A percentile compares a stretch with the other conserved stretches of the same genome.
These are phyloP conservation scores for Podospora australis DNA, from an alignment of 495 filamentous ascomycete species.

Conservation along the genomic window DNA sequence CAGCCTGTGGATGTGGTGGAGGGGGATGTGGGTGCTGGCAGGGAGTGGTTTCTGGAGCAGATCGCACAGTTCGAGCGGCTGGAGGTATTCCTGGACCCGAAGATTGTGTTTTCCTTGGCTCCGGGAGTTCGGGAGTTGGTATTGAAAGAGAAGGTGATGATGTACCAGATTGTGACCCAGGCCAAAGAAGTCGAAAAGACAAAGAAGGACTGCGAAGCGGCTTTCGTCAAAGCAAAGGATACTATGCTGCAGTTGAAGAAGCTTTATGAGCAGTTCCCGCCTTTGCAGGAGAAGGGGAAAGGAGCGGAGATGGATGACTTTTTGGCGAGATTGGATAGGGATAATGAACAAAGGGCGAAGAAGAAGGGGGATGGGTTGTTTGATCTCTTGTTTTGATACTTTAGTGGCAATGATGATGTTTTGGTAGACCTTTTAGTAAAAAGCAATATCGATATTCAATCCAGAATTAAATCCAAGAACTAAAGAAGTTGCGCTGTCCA, in stretches of 20 bases:
- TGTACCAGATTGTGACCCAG: slow-evolving; percentile 1
- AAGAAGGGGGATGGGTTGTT: too few relatives aligned
- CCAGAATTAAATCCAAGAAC: too few relatives aligned
- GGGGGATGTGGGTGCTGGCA: neutral
- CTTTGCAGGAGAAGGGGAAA: too few relatives aligned
- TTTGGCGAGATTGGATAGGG: too few relatives aligned
- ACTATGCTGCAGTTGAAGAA: neutral
- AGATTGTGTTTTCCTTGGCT: neutral
- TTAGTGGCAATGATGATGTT: too few relatives aligned
- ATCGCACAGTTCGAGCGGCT: neutral
- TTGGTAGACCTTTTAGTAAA: too few relatives aligned
- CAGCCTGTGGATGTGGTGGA: neutral
- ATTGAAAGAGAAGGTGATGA: neutral
- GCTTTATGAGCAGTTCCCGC: neutral
- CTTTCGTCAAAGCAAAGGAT: neutral
- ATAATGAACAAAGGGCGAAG: too few relatives aligned
- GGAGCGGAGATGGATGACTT: too few relatives aligned
- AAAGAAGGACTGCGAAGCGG: neutral
- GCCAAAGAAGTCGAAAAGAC: neutral
- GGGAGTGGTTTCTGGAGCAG: neutral
- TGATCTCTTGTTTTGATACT: too few relatives aligned
- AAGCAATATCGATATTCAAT: too few relatives aligned
- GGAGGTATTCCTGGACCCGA: slow-evolving; percentile 1
- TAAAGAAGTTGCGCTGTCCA: too few relatives aligned
- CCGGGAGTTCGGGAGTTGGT: neutral